Conservation (phyloP, 305 asterid genomes). For the Caryopteris hybrid region DNA sequence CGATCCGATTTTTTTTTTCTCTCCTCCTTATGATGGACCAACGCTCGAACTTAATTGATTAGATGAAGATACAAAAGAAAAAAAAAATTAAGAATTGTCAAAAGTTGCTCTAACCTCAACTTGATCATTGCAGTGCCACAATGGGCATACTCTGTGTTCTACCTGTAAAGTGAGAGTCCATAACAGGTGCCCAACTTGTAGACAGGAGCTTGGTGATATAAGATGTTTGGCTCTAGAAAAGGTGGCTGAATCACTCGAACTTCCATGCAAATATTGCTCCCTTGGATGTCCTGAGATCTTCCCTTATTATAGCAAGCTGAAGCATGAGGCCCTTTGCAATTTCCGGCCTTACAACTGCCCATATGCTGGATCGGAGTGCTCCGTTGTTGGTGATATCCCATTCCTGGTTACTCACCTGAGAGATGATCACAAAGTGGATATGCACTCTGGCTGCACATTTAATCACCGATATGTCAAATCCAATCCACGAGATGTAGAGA, state of each 20-base stretch:
- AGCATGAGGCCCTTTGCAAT: constrained; percentile 50
- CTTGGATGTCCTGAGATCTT: constrained; percentile 53
- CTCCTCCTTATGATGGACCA: background rate
- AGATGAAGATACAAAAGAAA: background rate
- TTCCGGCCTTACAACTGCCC: constrained; percentile 64
- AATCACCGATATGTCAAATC: constrained; percentile 68
- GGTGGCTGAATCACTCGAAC: constrained; percentile 61
- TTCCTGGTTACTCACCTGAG: constrained; percentile 47
- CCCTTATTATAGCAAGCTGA: constrained; percentile 59
- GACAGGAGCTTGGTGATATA: constrained; percentile 66
- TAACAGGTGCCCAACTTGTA: constrained; percentile 63
- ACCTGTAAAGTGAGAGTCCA: constrained; percentile 54
- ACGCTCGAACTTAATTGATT: background rate
- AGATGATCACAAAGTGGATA: constrained; percentile 64
- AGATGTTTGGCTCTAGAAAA: constrained; percentile 61
- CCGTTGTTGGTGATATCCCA: constrained; percentile 46
- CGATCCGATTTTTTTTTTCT: background rate
- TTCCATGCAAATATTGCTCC: constrained; percentile 54
- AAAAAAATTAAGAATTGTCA: background rate
- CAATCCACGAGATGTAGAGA: constrained; percentile 63
- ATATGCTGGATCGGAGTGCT: constrained; percentile 63
- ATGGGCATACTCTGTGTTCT: constrained; percentile 62
- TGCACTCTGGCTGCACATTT: constrained; percentile 65
- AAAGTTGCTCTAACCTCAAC: background rate
- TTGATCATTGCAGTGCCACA: constrained; percentile 46